A percentile compares a stretch with the other conserved stretches of the same genome.
Conservation (phyloP, 140 eudicot species). For the Flaveria floridana region DNA sequence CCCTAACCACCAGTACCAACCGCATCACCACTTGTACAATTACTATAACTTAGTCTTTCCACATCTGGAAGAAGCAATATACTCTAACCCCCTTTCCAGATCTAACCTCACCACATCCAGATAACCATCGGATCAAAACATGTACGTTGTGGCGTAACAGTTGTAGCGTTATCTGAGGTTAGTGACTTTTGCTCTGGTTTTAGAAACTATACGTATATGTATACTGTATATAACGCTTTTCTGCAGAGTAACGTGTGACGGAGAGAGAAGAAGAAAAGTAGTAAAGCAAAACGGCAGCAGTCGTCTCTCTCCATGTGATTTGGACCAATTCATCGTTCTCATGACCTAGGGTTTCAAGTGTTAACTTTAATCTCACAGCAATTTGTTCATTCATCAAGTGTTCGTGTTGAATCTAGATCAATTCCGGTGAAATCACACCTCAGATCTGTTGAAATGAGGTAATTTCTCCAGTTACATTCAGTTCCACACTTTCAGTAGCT, state of each 20-base stretch:
- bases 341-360: constrained; percentile 40
- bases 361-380: no score
- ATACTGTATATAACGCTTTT: constrained; percentile 25
- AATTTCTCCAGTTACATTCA: constrained; percentile 29
- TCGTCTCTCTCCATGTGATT: constrained; percentile 49
- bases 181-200: background rate
- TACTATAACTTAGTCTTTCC: background rate
- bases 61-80: background rate
- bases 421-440: background rate
- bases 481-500: constrained; percentile 8
- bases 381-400: background rate
- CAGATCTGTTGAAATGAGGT: constrained; percentile 31
- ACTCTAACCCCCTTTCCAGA: background rate
- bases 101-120: background rate
- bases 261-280: constrained; percentile 36
- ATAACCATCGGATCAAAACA: background rate
- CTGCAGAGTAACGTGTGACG: constrained; percentile 35
- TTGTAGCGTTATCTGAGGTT: background rate
- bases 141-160: background rate
- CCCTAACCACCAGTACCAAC: background rate
- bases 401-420: constrained; percentile 12
- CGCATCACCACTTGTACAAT: background rate
- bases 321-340: constrained; percentile 36
- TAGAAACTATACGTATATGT: constrained; percentile 8
- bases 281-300: constrained; percentile 38